These are phyloP conservation scores for Allomyces macrogynus DNA, from an alignment of 192 early-diverging fungal species.

Conservation along the genomic window DNA sequence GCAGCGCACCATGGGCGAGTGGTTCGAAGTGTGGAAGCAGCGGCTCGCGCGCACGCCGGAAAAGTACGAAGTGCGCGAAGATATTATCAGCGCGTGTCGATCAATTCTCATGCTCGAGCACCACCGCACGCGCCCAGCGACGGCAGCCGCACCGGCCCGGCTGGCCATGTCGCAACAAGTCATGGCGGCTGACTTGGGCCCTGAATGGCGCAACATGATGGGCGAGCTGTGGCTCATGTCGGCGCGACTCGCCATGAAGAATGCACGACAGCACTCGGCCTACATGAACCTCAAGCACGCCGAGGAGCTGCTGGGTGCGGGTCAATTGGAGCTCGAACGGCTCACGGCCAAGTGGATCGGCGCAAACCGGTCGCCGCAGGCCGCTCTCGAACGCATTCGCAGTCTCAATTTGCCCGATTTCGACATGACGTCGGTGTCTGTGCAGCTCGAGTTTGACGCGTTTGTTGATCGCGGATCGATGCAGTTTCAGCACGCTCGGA, in stretches of 20 bases:
- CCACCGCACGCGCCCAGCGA: not conserved
- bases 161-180: not conserved
- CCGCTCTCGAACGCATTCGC: not conserved
- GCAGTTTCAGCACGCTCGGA: slow-evolving; percentile 11
- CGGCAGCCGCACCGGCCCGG: not conserved
- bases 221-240: slow-evolving; percentile 44
- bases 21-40: slow-evolving; percentile 16
- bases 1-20: not conserved
- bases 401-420: not conserved
- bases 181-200: not conserved
- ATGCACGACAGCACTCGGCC: slow-evolving; percentile 29
- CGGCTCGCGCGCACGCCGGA: slow-evolving; percentile 30
- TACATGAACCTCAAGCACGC: slow-evolving; percentile 39
- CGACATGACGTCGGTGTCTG: slow-evolving; percentile 1
- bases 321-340: slow-evolving; percentile 7
- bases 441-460: slow-evolving; percentile 5
- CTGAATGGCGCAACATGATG: slow-evolving; percentile 6
- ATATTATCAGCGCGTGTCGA: slow-evolving; percentile 33
- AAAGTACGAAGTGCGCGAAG: slow-evolving; percentile 33
- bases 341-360: slow-evolving; percentile 6
- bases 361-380: not conserved
- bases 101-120: slow-evolving; percentile 18
- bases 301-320: slow-evolving; percentile 15
- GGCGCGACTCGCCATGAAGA: slow-evolving; percentile 32
- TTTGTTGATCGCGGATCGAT: slow-evolving; percentile 1